Evolutionary conservation across 768 basidiomycete species (phyloP), one percentile per base, ranked within the genome.

Genomic region (Leccinum disarticulatum): DNA sequence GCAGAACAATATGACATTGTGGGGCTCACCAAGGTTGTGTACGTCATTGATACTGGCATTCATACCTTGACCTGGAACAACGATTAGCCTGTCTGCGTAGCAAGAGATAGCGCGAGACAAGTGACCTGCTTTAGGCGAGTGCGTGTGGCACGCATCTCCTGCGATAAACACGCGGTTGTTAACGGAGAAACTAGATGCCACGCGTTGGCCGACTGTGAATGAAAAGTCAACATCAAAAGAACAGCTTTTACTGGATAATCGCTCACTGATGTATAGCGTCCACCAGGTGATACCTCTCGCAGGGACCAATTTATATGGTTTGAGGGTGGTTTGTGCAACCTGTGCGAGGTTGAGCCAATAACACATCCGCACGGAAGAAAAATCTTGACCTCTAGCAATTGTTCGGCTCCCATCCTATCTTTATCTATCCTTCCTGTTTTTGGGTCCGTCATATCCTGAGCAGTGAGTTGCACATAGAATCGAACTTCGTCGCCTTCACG

Each of bases 21-120:
- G n/a, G 13, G 55, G 55, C 71, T 25, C 43, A 79, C 77, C 69
- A 14, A 84, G 75, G 63, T 85, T 84, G 66, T 81, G 83, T 0
- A 79, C 71, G 57, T 85, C 83, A 56, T 78, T 81, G 75, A 83
- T 82, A 52, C 78, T 78, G 4, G 81, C 81, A 31, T 82, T 83
- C 81, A 81, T 79, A 2, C 80, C 82, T 58, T 83, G 83, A 6
- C 81, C 80, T 81, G 38, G 61, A 22, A 61, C 56, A 62, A 68
- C 62, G 7, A 64, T 76, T 51, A 64, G 54, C 49, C 11, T n/a
- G 13, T 46, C 28, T 11, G 19, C 19, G 6, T 4, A 19, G 30
- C 8, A 22, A 33, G n/a, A 22, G 15, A 48, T n/a, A 1, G 7
- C n/a, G 33, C 17, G 15, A 19, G 50, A 54, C 17, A 31, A 65